phyloP scores from a whole-genome alignment of 1,284 basidiomycete genomes.

The Wallemia mellicola region DNA sequence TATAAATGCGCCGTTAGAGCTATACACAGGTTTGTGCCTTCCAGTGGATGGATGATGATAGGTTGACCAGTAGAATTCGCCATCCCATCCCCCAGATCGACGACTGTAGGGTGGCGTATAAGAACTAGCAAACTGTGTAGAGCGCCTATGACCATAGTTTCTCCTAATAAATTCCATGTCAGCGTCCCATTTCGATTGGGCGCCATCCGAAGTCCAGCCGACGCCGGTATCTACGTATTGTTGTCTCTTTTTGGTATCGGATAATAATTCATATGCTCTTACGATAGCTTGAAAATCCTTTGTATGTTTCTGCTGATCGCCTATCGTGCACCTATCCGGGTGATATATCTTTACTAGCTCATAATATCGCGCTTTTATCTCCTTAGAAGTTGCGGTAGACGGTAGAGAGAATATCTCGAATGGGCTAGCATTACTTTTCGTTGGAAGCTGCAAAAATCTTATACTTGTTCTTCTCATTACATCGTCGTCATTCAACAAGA shows the following conservation, averaged over 20 bases:
- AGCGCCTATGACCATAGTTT: neutral
- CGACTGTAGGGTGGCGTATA: neutral
- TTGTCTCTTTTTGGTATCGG: slow-evolving; percentile 5
- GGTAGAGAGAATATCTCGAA: slow-evolving; percentile 13
- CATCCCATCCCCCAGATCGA: neutral
- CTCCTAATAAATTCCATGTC: neutral
- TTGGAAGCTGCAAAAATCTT: slow-evolving; percentile 2
- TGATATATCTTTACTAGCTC: slow-evolving; percentile 10
- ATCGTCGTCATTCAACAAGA: neutral
- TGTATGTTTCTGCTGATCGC: slow-evolving; percentile 3
- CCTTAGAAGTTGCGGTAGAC: slow-evolving; percentile 3
- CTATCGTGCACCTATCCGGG: slow-evolving; percentile 6
- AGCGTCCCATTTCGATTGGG: neutral
- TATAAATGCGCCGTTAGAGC: neutral
- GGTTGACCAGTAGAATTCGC: slow-evolving; percentile 1
- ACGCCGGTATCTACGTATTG: slow-evolving; percentile 7
- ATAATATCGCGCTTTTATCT: slow-evolving; percentile 13
- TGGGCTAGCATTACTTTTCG: slow-evolving; percentile 6
- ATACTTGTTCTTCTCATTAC: neutral
- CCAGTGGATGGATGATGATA: neutral
- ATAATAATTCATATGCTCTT: slow-evolving; percentile 9
- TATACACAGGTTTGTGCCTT: neutral
- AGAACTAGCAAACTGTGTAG: neutral
- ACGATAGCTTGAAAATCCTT: slow-evolving; percentile 9
- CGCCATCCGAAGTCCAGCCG: slow-evolving; percentile 6